A percentile compares a stretch with the other conserved stretches of the same genome.
phyloP scores from a whole-genome alignment of 2,329 filamentous ascomycete genomes.

The Pezizomycotina sp. region DNA sequence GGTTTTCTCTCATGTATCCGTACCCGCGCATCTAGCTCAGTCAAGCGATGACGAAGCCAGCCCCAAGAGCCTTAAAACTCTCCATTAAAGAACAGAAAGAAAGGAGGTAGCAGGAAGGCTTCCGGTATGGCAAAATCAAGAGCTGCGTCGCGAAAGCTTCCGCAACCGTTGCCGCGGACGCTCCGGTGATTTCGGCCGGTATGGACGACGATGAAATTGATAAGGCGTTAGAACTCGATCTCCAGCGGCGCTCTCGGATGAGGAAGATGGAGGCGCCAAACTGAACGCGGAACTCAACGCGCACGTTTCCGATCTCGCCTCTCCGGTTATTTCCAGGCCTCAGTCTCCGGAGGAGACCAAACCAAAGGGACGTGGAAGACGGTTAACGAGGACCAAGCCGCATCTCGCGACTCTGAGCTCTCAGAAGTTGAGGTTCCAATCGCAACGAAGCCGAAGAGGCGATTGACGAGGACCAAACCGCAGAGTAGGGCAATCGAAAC shows the following conservation, averaged over 20 bases:
- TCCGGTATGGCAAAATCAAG: constrained; percentile 36
- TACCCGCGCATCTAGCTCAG: constrained; percentile 1
- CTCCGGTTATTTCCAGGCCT: constrained; percentile 26
- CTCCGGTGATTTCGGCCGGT: background rate
- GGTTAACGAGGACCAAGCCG: too few species aligned
- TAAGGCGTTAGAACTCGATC: constrained; percentile 46
- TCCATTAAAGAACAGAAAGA: constrained; percentile 1
- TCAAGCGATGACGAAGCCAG: background rate
- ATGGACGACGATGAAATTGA: constrained; percentile 48
- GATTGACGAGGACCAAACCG: constrained; percentile 33
- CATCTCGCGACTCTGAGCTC: constrained; percentile 1
- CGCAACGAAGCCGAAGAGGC: constrained; percentile 36
- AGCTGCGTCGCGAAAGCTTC: constrained; percentile 1
- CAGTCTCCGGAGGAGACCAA: constrained; percentile 30
- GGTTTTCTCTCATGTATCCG: constrained; percentile 1
- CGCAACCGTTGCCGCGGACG: constrained; percentile 3
- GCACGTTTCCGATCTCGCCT: constrained; percentile 26
- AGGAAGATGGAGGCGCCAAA: constrained; percentile 33
- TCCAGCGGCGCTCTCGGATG: constrained; percentile 41
- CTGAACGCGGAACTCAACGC: constrained; percentile 26
- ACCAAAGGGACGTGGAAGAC: too few species aligned
- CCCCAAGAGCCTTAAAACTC: background rate
- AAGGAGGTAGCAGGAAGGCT: constrained; percentile 31
- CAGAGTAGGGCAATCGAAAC: too few species aligned
- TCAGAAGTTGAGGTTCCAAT: too few species aligned